These are phyloP conservation scores for Plasmodium chabaudi DNA, from an alignment of 169 alveolate species.

Conservation along the genomic window DNA sequence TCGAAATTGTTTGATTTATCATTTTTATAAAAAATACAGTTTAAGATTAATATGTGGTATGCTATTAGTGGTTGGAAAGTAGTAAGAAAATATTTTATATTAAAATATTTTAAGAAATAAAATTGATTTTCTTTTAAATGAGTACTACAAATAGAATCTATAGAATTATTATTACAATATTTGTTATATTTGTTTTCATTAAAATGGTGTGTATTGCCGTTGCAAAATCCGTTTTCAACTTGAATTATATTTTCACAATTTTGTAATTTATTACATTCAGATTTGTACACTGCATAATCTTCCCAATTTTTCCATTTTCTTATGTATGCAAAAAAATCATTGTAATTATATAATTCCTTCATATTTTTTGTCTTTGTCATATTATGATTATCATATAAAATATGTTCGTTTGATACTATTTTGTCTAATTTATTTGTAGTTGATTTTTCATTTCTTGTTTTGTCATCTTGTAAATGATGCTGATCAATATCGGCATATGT, in stretches of 20 bases:
- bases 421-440: neutral
- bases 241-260: neutral
- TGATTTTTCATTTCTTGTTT: neutral
- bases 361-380: constrained; percentile 12
- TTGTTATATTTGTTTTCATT: too few relatives aligned
- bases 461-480: too few relatives aligned
- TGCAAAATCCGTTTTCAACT: neutral
- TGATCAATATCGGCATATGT: too few relatives aligned
- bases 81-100: constrained; percentile 31
- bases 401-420: neutral
- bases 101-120: constrained; percentile 41
- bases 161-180: too few relatives aligned
- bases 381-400: constrained; percentile 5
- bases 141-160: too few relatives aligned
- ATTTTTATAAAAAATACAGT: constrained; percentile 14
- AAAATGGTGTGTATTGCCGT: neutral
- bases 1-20: constrained; percentile 4
- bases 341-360: neutral
- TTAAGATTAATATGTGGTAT: constrained; percentile 40
- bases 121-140: constrained; percentile 25
- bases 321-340: constrained; percentile 17
- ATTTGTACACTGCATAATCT: constrained; percentile 7
- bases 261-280: neutral
- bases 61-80: constrained; percentile 60
- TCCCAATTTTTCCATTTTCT: constrained; percentile 19